Percentiles rank a stretch among this genome's conserved stretches.
phyloP scores from a whole-genome alignment of 495 filamentous ascomycete species.

The Lichina pygmaea region DNA sequence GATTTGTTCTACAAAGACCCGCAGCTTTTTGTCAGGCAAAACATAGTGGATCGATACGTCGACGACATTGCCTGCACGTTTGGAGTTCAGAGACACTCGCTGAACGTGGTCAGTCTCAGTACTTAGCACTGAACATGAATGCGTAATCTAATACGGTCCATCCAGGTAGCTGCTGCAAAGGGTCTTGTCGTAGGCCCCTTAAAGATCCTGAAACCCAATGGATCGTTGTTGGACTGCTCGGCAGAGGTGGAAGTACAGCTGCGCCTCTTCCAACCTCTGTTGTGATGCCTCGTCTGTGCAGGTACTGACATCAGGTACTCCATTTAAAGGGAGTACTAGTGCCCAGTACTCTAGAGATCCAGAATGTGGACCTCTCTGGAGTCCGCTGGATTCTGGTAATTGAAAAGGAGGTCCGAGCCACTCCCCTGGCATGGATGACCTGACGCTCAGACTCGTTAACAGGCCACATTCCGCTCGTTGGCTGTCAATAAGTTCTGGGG shows the following conservation, averaged over 20 bases:
- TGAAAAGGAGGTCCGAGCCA: conserved; percentile 55
- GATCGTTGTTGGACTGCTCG: conserved; percentile 4
- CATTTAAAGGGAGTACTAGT: conserved; percentile 34
- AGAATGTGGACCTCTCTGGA: conserved; percentile 22
- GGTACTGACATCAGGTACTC: not conserved
- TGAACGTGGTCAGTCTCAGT: conserved; percentile 31
- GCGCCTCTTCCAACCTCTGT: not conserved
- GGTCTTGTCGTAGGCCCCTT: conserved; percentile 36
- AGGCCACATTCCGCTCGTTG: conserved; percentile 63
- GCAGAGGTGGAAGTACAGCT: conserved; percentile 3
- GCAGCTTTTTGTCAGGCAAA: conserved; percentile 49
- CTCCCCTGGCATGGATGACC: not conserved
- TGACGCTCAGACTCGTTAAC: not conserved
- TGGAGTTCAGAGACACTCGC: conserved; percentile 24
- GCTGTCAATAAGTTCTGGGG: conserved; percentile 24
- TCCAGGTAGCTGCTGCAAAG: conserved; percentile 41
- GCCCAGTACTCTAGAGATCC: conserved; percentile 26
- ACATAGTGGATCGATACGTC: conserved; percentile 45
- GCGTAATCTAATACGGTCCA: not conserved
- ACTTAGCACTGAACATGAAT: not conserved
- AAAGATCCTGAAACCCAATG: conserved; percentile 5
- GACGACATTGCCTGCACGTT: conserved; percentile 72
- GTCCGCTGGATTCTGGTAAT: conserved; percentile 56
- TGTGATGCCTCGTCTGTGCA: not conserved
- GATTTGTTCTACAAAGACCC: conserved; percentile 82